Evolutionary conservation across 1,284 basidiomycete species (phyloP).

Genomic region (Ceratobasidium theobromae): DNA sequence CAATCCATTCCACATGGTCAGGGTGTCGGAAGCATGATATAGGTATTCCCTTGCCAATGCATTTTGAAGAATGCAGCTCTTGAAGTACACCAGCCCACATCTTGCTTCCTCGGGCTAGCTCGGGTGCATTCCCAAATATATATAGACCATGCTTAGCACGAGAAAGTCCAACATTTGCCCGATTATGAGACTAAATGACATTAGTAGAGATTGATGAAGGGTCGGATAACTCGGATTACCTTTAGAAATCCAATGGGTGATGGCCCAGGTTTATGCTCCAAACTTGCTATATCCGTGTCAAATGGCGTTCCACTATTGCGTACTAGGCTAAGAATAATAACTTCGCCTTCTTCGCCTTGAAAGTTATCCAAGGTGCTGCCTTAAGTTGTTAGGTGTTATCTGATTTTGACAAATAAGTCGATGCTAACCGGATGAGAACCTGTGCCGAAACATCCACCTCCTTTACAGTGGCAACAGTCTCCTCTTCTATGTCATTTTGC

Average conservation of each 20-base stretch:
- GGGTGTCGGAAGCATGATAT: conserved; percentile 61
- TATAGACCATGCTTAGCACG: conserved; percentile 70
- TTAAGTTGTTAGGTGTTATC: not conserved
- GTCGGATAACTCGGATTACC: not conserved
- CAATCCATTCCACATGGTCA: conserved; percentile 47
- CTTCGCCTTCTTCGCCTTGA: conserved; percentile 52
- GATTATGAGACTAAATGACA: conserved; percentile 38
- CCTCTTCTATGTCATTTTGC: conserved; percentile 46
- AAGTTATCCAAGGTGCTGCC: conserved; percentile 70
- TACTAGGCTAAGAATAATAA: conserved; percentile 70
- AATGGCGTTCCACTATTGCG: conserved; percentile 56
- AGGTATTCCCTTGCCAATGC: conserved; percentile 57
- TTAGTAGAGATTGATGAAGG: not conserved
- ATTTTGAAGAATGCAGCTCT: conserved; percentile 48
- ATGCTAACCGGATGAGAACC: conserved; percentile 42
- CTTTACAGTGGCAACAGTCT: conserved; percentile 43
- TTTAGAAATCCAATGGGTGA: not conserved
- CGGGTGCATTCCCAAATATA: conserved; percentile 65
- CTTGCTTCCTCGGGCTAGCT: conserved; percentile 50
- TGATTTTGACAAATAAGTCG: not conserved
- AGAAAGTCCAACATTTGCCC: conserved; percentile 63
- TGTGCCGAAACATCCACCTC: conserved; percentile 53
- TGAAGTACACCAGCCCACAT: conserved; percentile 67
- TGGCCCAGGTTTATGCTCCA: not conserved
- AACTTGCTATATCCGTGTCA: not conserved